Evolutionary conservation across 352 stramenopile species (phyloP).

Genomic region (Pilasporangium apinafurcum): DNA sequence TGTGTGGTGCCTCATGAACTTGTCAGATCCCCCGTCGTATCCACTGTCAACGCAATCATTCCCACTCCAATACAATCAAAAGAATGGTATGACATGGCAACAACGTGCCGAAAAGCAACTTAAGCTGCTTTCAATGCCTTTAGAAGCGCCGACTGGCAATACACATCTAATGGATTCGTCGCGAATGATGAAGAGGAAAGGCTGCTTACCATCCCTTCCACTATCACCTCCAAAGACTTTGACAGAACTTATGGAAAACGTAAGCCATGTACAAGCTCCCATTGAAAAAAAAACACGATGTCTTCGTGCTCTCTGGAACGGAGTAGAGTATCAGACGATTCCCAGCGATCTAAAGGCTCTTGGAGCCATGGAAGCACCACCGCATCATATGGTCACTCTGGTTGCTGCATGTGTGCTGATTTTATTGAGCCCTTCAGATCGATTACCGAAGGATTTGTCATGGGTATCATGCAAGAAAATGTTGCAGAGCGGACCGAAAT

Average conservation of each 20-base stretch:
- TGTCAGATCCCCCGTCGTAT: slow-evolving; percentile 11
- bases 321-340: slow-evolving; percentile 29
- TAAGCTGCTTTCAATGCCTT: slow-evolving; percentile 56
- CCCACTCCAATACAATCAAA: slow-evolving; percentile 1
- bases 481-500: slow-evolving; percentile 31
- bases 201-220: slow-evolving; percentile 46
- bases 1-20: slow-evolving; percentile 54
- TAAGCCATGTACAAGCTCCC: slow-evolving; percentile 9
- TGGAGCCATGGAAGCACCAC: slow-evolving; percentile 25
- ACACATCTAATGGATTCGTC: slow-evolving; percentile 69
- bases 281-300: not conserved
- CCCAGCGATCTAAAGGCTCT: slow-evolving; percentile 44
- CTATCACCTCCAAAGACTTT: slow-evolving; percentile 58
- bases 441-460: slow-evolving; percentile 63
- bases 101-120: slow-evolving; percentile 61
- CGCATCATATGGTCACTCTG: slow-evolving; percentile 57
- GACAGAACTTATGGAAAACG: slow-evolving; percentile 44
- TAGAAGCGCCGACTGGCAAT: slow-evolving; percentile 40
- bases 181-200: slow-evolving; percentile 69
- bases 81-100: slow-evolving; percentile 37
- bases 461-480: slow-evolving; percentile 66
- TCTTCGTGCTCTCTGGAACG: slow-evolving; percentile 19
- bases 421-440: slow-evolving; percentile 58
- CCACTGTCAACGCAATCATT: not conserved
- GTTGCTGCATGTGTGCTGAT: slow-evolving; percentile 61